phyloP scores from a whole-genome alignment of 106 monocot species.

The Triglochin maritima region DNA sequence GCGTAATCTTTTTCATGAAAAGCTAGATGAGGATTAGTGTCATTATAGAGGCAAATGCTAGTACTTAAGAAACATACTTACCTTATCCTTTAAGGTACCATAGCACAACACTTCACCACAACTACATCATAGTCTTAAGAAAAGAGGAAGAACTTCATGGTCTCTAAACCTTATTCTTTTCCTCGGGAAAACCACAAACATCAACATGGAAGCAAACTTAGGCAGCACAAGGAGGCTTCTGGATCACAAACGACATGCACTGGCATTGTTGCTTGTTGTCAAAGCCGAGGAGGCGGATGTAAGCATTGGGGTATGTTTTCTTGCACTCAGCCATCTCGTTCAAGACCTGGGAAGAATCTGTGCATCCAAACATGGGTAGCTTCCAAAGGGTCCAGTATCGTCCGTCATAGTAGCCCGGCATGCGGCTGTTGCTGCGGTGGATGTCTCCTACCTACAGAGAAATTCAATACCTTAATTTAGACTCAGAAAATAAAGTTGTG shows the following conservation, averaged over 20 bases:
- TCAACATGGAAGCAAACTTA: neutral
- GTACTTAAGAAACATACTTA: no score
- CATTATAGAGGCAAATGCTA: no score
- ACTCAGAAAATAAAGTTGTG: no score
- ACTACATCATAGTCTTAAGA: no score
- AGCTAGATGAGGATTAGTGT: no score
- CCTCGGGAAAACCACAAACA: neutral
- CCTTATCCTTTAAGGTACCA: no score
- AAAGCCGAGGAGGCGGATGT: conserved; percentile 61
- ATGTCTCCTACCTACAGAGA: conserved; percentile 45
- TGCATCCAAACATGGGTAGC: conserved; percentile 82
- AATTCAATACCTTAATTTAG: neutral
- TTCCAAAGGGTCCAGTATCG: conserved; percentile 90
- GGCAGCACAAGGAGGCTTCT: conserved; percentile 34
- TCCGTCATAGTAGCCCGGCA: conserved; percentile 81
- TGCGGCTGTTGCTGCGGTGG: conserved; percentile 47
- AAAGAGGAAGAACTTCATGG: neutral
- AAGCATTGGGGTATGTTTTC: conserved; percentile 54
- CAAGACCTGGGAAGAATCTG: conserved; percentile 47
- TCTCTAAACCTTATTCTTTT: neutral
- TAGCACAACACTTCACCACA: no score
- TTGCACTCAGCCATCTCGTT: conserved; percentile 58
- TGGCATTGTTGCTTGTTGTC: conserved; percentile 59
- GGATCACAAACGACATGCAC: conserved; percentile 75
- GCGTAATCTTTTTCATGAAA: no score